Base-by-base conservation (phyloP, 2,329 filamentous ascomycete genomes). In the Pseudogymnoascus destructans region DNA sequence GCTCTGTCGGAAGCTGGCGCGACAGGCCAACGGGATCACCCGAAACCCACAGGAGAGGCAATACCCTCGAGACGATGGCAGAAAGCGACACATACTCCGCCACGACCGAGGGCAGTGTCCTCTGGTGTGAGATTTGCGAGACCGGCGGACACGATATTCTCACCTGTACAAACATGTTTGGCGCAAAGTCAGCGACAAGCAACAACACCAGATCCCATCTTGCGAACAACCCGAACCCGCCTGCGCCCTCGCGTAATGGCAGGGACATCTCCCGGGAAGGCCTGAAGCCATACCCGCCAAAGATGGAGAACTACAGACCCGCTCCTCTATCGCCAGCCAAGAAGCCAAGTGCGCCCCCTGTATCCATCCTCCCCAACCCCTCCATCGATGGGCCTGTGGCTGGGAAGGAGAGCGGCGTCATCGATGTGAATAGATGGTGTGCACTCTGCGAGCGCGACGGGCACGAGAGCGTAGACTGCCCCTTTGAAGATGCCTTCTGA, bases 101-200 rank as follows among this genome's bases (percentile, higher is more conserved):
- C 25, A 79, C 81, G 19, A 88, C 86, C 36, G 87, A 90, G 68
- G 42, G 78, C 65, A 87, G 82, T 69, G 81, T 78, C 13, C 78
- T 91, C 62, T 95, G 88, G 87, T 97, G 92, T 72, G 93, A 97
- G 73, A 93, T 97, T 62, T 97, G 92, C 73, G 91, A 96, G 74
- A 88, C 87, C 32, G 79, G 82, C 52, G 91, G 92, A 13, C 92
- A 97, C 68, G 92, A 97, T 66, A 95, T 97, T 61, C 76, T 97
- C 59, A 95, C 88, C 19, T 97, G 92, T 77, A 90, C 87, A 57
- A 92, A 89, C 70, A 93, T 95, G 84, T 92, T 88, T 70, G 83
- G 79, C 61, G 69, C 65, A 36, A 58, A 42, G 21, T 49, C 60
- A 23, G 57, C 33, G 3, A 59, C 59, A 19, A 59, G 25, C 10